Evolutionary conservation across 352 stramenopile species (phyloP).

Genomic region (Elongisporangium senticosum): DNA sequence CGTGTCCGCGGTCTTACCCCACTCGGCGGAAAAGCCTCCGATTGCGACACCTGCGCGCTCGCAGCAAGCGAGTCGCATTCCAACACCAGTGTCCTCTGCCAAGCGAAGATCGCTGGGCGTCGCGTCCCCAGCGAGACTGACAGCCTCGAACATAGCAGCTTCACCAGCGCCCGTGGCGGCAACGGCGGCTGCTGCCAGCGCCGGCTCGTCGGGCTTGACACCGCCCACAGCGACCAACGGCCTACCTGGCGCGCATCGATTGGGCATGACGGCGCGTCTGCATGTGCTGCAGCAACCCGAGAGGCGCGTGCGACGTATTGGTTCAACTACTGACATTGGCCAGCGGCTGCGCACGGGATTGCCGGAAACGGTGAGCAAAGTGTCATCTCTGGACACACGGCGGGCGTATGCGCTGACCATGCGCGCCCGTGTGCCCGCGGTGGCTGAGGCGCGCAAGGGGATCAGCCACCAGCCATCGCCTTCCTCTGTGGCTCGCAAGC

Average conservation of each 20-base stretch:
- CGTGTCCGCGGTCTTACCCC: background rate
- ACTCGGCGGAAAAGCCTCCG: background rate
- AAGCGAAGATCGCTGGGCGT: conserved; percentile 7
- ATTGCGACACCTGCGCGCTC: background rate
- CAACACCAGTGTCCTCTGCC: conserved; percentile 8
- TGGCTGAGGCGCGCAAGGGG: conserved; percentile 20
- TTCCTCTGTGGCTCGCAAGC: conserved; percentile 6
- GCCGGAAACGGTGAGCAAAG: conserved; percentile 14
- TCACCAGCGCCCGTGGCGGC: background rate
- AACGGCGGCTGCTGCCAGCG: background rate
- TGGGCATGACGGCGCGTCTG: conserved; percentile 41
- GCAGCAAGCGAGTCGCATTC: conserved; percentile 4
- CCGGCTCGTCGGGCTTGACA: background rate
- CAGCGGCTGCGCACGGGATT: conserved; percentile 4
- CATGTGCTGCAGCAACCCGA: background rate
- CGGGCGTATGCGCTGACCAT: conserved; percentile 27
- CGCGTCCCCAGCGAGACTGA: conserved; percentile 6
- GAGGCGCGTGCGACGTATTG: background rate
- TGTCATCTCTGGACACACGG: conserved; percentile 24
- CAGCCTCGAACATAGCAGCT: conserved; percentile 2
- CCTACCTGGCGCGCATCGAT: conserved; percentile 13
- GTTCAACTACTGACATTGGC: background rate
- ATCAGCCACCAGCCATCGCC: conserved; percentile 5
- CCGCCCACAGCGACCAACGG: background rate
- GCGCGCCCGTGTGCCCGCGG: conserved; percentile 22